Evolutionary conservation across 495 filamentous ascomycete species (phyloP), one percentile per base, ranked within the genome.

Genomic region (Annulohypoxylon bovei): DNA sequence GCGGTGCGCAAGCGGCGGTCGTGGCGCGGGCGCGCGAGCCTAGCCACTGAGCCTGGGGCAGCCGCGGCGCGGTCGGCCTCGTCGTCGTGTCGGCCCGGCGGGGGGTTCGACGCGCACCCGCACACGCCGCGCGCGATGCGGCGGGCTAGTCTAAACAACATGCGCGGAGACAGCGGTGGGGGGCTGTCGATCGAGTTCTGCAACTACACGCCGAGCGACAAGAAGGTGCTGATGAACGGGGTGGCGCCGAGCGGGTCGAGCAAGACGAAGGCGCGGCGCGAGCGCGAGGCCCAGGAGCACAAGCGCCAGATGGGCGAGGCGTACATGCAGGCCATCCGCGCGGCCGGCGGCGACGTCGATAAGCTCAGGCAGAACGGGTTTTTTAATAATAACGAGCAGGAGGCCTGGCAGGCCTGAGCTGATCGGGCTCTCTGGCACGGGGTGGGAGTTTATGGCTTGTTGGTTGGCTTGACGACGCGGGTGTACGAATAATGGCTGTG

Each of bases 211-310:
- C 88, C 93, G 0, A 75, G 84, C 12, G 96, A 99, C 78, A 90
- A 88, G 76, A 82, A 85, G 35, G 88, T 89, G 76, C 92, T 99
- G 20, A 85, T 99, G 75, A 93, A 88, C 14, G 95, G 95, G 5
- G 95, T 99, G 8, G 95, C 95, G 55, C 95, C 95, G 12, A 92
- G 88, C 54, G 95, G 95, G 35, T 92, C 89, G 71, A 91, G 88
- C 54, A 98, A 98, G 85, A 99, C 95, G 27, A 98, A 97, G 75
- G 93, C 93, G 49, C 81, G 94, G 42, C 81, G 95, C 64, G 95
- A 98, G 81, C 89, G 87, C 66, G 88, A 94, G 77, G 93, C 93
- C 9, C 82, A 83, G 49, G 95, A 98, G 76, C 88, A 88, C 79
- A 86, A 91, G 71, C 81, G 92, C 74, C 89, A 89, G 81, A 75